Evolutionary conservation across 495 filamentous ascomycete species (phyloP), one percentile per base, ranked within the genome.

Genomic region (Tetracladium setigerum): DNA sequence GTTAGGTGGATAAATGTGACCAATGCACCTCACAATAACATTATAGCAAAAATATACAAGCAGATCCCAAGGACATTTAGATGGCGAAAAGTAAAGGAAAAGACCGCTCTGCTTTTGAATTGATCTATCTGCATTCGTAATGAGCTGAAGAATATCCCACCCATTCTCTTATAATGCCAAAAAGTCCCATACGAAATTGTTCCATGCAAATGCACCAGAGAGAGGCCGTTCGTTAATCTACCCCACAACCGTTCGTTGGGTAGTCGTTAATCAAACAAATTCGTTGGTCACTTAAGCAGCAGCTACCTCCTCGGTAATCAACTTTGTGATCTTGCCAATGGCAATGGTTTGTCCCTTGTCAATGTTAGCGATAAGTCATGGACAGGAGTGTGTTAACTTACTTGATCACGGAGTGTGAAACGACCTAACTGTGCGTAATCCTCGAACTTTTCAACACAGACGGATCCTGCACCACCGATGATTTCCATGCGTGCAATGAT

Each of bases 371-470:
- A 22, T 12, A 24, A 33, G 18, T 38, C 7, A 4, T 43, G 8
- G 30, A 33, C 19, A 11, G 14, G 11, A 30, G 5, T 16, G 44
- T 41, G 1, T 24, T 50, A 31, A 52, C 57, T 52, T 64, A 94
- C 89, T 73, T 95, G 89, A 60, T 96, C 91, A 71, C 92, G 77
- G 47, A 98, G 73, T 4, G 92, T 97, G 68, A 97, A 97, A 27
- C 91, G 82, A 58, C 91, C 91, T 60, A 98, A 75, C 67, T 96
- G 90, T 30, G 87, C 77, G 62, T 96, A 95, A 53, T 96, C 91
- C 54, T 91, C 87, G 58, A 95, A 99, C 53, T 73, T 78, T 65
- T 97, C 92, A 15, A 97, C 82, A 62, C 94, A 95, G 6, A 99
- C 86, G 30, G 80, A 80, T 33, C 88, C 87, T 7, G 90, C 85